A percentile compares a stretch with the other conserved stretches of the same genome.
Conservation (phyloP, 2,329 filamentous ascomycete genomes). For the Sphaceloma murrayae region DNA sequence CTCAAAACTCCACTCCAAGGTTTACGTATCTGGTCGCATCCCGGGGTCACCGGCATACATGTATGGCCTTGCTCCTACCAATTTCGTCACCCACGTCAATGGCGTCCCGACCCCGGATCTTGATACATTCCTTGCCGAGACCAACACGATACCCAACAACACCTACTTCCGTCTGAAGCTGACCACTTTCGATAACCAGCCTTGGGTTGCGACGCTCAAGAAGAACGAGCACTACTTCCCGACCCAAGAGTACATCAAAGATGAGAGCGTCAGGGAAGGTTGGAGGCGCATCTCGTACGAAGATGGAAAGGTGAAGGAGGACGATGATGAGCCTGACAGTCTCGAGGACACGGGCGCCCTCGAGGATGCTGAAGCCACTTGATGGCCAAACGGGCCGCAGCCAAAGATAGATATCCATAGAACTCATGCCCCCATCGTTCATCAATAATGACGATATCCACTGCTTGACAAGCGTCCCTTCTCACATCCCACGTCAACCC, state of each 20-base stretch:
- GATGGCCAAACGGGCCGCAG: too few species aligned
- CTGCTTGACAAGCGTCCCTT: too few species aligned
- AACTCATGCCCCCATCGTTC: too few species aligned
- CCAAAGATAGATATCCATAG: constrained; percentile 3
- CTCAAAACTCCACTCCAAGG: constrained; percentile 87
- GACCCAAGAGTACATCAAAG: constrained; percentile 56
- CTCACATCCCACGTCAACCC: too few species aligned
- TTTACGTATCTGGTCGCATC: constrained; percentile 84
- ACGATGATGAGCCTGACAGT: constrained; percentile 25
- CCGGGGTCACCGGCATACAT: constrained; percentile 77
- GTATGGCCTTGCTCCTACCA: constrained; percentile 88
- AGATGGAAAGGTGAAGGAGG: constrained; percentile 32
- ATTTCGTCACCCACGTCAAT: constrained; percentile 96
- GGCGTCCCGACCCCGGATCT: constrained; percentile 75
- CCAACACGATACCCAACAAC: constrained; percentile 85
- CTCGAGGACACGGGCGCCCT: constrained; percentile 8
- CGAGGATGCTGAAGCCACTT: constrained; percentile 5
- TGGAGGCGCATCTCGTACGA: constrained; percentile 51
- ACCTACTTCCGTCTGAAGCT: constrained; percentile 95
- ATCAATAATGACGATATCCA: too few species aligned
- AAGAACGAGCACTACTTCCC: constrained; percentile 96
- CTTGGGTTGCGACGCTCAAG: constrained; percentile 99
- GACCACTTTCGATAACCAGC: constrained; percentile 97
- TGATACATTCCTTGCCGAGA: constrained; percentile 67
- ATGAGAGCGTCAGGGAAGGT: constrained; percentile 41